phyloP scores from a whole-genome alignment of 2,329 filamentous ascomycete species.

The Fusarium sp. region DNA sequence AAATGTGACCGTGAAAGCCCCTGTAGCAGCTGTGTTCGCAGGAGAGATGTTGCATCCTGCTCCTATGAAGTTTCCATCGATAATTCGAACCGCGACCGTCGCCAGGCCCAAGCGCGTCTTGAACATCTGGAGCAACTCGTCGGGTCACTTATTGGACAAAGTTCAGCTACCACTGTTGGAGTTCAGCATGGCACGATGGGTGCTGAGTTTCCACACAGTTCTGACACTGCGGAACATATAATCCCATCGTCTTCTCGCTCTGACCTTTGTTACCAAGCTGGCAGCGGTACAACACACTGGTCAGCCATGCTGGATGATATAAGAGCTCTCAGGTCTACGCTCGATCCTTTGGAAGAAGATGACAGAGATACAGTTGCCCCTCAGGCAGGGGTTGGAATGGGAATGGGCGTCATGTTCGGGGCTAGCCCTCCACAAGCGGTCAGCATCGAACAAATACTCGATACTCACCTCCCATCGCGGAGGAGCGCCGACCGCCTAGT shows the following conservation, averaged over 20 bases:
- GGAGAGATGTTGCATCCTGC: neutral
- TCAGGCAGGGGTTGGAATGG: neutral
- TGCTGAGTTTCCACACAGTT: neutral
- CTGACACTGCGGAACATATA: neutral
- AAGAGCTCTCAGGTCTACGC: neutral
- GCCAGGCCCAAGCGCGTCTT: neutral
- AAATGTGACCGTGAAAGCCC: neutral
- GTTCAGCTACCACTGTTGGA: neutral
- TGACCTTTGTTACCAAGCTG: neutral
- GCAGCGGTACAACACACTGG: neutral
- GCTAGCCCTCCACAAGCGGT: neutral
- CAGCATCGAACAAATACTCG: neutral
- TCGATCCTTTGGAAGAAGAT: neutral
- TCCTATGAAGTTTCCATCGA: neutral
- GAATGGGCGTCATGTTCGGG: neutral
- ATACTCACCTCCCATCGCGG: neutral
- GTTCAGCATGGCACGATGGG: neutral
- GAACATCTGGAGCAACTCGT: neutral
- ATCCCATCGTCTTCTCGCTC: neutral
- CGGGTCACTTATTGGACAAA: neutral
- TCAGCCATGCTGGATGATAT: conserved; percentile 1
- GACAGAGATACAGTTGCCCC: neutral
- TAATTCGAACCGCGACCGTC: neutral
- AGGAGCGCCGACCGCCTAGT: neutral
- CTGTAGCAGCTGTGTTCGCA: neutral